Evolutionary conservation across 2,329 filamentous ascomycete species (phyloP).

Genomic region (Venturia aucupariae): DNA sequence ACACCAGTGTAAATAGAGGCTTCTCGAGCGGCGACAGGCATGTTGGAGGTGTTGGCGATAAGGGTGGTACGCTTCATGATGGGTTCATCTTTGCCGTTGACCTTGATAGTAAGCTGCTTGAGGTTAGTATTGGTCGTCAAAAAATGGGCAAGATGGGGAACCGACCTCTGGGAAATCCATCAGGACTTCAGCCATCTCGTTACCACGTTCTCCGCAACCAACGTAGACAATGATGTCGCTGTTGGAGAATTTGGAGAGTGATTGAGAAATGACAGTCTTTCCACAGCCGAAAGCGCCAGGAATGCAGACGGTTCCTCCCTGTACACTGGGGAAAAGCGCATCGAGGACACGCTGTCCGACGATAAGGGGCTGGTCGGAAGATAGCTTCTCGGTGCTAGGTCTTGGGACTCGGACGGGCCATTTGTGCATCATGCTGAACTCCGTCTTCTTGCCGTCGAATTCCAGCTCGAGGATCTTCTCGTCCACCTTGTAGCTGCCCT

Average conservation of each 20-base stretch:
- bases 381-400: slow-evolving; percentile 83
- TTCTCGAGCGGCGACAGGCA: slow-evolving; percentile 97
- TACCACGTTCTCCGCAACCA: slow-evolving; percentile 83
- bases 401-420: slow-evolving; percentile 97
- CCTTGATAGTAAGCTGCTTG: slow-evolving; percentile 72
- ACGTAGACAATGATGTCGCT: slow-evolving; percentile 98
- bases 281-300: slow-evolving; percentile 97
- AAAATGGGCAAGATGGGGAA: background rate
- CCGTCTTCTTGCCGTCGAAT: slow-evolving; percentile 91
- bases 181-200: slow-evolving; percentile 99
- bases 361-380: slow-evolving; percentile 82
- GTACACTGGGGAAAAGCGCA: slow-evolving; percentile 89
- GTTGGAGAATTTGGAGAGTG: slow-evolving; percentile 99
- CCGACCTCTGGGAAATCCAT: slow-evolving; percentile 92
- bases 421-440: slow-evolving; percentile 96
- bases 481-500: slow-evolving; percentile 88
- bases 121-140: slow-evolving; percentile 18
- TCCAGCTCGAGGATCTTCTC: slow-evolving; percentile 93
- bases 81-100: slow-evolving; percentile 89
- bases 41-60: slow-evolving; percentile 99
- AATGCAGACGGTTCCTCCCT: slow-evolving; percentile 95
- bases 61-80: slow-evolving; percentile 99
- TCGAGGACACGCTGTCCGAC: slow-evolving; percentile 96
- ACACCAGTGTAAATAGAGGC: slow-evolving; percentile 98
- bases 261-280: slow-evolving; percentile 98